Evolutionary conservation across 2,329 filamentous ascomycete species (phyloP), one percentile per base, ranked within the genome.

Genomic region (Diaporthe australafricana): DNA sequence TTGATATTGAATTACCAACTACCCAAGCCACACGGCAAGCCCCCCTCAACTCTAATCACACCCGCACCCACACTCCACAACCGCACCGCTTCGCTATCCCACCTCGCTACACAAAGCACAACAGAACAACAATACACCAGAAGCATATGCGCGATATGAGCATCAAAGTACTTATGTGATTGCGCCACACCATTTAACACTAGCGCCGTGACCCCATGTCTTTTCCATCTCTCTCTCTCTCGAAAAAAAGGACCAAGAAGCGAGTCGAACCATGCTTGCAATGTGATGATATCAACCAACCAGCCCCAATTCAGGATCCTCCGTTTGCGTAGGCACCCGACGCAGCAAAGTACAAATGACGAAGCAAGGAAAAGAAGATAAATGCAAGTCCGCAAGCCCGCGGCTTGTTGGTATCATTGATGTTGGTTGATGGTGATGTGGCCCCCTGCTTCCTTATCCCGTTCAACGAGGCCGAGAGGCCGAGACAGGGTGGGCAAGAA

Each of bases 121-220:
- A 30, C 27, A 55, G 22, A 40, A 11, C 22, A 3, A 60, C 38
- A 60, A n/a, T 16, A 20, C 56, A 60, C 5, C 22, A 32, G 5
- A 42, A n/a, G 22, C 62, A 55, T 38, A 68, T 27, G 50, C 35
- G 52, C n/a, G 20, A 52, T 35, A 20, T 27, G 14, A 7, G 7
- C 53, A 22, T 27, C 27, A 40, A 27, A 60, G 20, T 35, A 63
- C 57, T 63, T 63, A 8, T 5, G 14, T 48, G 40, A 50, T 55
- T 60, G 30, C 53, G 42, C 42, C 53, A n/a, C 53, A 50, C 53
- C 66, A n/a, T 68, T 68, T 60, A 50, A 69, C 32, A 69, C 66
- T 69, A 69, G 66, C 66, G 66, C 66, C 66, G 22, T 63, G 30
- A 17, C 42, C 66, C 66, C 32, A 48, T 60, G 53, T 48, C 55